A percentile compares a stretch with the other conserved stretches of the same genome.
Evolutionary conservation across 2,329 filamentous ascomycete species (phyloP).

Genomic region (Cladosporium halotolerans): DNA sequence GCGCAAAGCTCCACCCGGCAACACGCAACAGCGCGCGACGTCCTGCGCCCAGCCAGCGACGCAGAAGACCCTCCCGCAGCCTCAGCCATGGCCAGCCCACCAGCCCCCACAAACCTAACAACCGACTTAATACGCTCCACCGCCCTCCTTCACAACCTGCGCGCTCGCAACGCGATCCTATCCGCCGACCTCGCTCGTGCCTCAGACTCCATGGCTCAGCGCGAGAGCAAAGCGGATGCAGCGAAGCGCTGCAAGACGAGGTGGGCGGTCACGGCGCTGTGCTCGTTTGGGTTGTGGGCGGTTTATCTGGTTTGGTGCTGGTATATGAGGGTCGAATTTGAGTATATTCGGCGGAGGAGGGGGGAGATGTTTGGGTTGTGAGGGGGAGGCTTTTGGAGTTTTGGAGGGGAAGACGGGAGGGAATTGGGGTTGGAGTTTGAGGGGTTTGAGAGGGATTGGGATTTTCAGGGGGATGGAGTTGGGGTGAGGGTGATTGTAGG

Average conservation of each 20-base stretch:
- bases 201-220: neutral
- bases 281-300: neutral
- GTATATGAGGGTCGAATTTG: slow-evolving; percentile 2
- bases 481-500: no score
- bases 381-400: neutral
- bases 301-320: neutral
- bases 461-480: no score
- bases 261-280: neutral
- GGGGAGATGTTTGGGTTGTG: neutral
- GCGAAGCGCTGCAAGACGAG: neutral
- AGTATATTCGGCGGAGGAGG: slow-evolving; percentile 5
- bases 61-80: neutral
- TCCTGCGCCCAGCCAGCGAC: neutral
- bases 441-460: no score
- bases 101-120: neutral
- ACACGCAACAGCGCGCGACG: neutral
- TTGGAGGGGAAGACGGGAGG: neutral
- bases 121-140: neutral
- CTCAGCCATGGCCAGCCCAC: neutral
- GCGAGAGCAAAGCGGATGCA: neutral
- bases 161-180: slow-evolving; percentile 1
- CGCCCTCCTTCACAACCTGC: neutral
- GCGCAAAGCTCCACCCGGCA: neutral
- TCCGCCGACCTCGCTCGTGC: neutral
- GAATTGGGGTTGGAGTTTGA: no score